Evolutionary conservation across 139 green algal species (phyloP).

Genomic region (Ettlia oleoabundans): DNA sequence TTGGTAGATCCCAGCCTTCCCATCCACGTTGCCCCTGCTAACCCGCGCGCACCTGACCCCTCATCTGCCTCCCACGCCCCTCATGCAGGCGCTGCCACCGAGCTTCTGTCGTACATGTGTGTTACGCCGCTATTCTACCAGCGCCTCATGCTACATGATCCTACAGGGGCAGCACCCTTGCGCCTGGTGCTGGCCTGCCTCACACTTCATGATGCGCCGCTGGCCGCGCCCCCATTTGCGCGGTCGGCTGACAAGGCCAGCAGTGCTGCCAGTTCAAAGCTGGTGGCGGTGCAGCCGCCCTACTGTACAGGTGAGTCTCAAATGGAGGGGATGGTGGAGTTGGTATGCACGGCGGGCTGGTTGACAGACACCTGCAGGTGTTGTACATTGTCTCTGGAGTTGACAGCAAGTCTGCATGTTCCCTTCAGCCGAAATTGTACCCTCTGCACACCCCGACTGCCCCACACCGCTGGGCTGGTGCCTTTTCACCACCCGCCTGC

Average conservation of each 20-base stretch:
- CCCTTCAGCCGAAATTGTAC: no score
- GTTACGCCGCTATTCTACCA: conserved; percentile 52
- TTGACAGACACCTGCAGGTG: no score
- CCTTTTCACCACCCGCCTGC: no score
- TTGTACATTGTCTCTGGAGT: no score
- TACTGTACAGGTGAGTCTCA: conserved; percentile 42
- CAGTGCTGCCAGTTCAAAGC: conserved; percentile 14
- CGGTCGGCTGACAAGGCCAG: conserved; percentile 7
- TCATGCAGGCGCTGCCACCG: conserved; percentile 40
- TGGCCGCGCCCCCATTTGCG: conserved; percentile 45
- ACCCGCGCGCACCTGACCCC: background rate
- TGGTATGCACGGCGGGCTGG: no score
- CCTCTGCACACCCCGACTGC: no score
- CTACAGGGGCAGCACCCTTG: conserved; percentile 37
- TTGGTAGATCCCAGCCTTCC: no score
- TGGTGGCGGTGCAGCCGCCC: conserved; percentile 35
- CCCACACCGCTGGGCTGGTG: no score
- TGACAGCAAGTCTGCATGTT: no score
- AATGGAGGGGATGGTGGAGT: no score
- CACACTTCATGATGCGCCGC: conserved; percentile 39
- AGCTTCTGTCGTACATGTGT: conserved; percentile 47
- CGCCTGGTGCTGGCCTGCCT: conserved; percentile 42
- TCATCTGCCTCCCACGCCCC: background rate
- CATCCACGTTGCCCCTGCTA: background rate
- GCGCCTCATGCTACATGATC: conserved; percentile 47